Conservation (phyloP, 371 early-diverging fungal genomes). For the Mortierella sp. region DNA sequence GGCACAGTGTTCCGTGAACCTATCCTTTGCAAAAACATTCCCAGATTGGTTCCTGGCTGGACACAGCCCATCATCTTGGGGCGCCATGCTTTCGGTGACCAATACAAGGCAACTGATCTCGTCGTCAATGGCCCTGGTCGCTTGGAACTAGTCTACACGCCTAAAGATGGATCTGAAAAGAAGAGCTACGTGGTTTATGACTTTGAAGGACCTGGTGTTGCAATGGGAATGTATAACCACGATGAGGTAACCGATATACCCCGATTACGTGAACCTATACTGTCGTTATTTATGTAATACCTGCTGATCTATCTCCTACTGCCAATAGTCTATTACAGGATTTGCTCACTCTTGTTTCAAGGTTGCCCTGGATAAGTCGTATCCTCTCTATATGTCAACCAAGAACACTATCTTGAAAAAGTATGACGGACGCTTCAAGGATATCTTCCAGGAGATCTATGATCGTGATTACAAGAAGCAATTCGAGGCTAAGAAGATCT, state of each 20-base stretch:
- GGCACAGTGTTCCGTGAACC: slow-evolving; percentile 98
- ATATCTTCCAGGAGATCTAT: slow-evolving; percentile 92
- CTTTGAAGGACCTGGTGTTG: slow-evolving; percentile 88
- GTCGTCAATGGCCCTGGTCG: slow-evolving; percentile 86
- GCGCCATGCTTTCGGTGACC: slow-evolving; percentile 97
- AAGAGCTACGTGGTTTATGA: slow-evolving; percentile 76
- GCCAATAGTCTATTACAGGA: slow-evolving; percentile 78
- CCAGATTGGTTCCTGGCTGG: slow-evolving; percentile 77
- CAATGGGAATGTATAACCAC: slow-evolving; percentile 94
- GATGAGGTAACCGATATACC: slow-evolving; percentile 61
- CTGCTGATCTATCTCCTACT: background rate
- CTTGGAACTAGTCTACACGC: slow-evolving; percentile 90
- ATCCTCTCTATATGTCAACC: slow-evolving; percentile 94
- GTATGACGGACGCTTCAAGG: slow-evolving; percentile 97
- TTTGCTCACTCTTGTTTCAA: slow-evolving; percentile 95
- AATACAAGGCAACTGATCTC: slow-evolving; percentile 94
- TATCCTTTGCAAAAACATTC: slow-evolving; percentile 89
- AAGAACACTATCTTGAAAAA: slow-evolving; percentile 96
- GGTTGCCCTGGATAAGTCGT: slow-evolving; percentile 85
- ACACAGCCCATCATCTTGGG: slow-evolving; percentile 71
- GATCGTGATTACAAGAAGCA: slow-evolving; percentile 73
- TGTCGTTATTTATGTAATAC: background rate
- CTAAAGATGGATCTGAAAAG: slow-evolving; percentile 77
- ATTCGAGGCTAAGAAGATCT: slow-evolving; percentile 80
- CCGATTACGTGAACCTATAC: background rate